A percentile compares a stretch with the other conserved stretches of the same genome.
phyloP scores from a whole-genome alignment of 495 filamentous ascomycete genomes.

The Clohesyomyces aquaticus region DNA sequence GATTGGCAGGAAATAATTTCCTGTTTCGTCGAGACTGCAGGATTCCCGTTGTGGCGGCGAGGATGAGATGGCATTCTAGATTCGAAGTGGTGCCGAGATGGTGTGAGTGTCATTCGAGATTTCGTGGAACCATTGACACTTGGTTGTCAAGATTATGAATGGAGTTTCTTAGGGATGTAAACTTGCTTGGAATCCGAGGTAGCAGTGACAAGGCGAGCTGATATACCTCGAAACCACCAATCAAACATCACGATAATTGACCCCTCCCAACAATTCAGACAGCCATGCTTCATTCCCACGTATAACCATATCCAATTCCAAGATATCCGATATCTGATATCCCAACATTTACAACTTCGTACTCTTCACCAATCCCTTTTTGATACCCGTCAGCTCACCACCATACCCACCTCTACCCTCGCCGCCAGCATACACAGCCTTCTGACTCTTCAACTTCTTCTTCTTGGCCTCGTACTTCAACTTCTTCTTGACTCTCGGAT shows the following conservation, averaged over 20 bases:
- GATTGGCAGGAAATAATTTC: background rate
- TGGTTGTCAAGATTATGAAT: background rate
- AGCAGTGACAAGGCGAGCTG: too few relatives aligned
- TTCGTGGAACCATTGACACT: background rate
- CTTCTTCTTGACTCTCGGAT: conserved; percentile 97
- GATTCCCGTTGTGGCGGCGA: background rate
- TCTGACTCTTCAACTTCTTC: conserved; percentile 88
- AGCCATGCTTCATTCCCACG: too few relatives aligned
- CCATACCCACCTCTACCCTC: conserved; percentile 85
- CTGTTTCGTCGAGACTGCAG: background rate
- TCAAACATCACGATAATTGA: too few relatives aligned
- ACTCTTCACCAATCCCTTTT: conserved; percentile 89
- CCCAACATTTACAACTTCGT: conserved; percentile 70
- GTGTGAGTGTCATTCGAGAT: background rate
- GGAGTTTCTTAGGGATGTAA: background rate
- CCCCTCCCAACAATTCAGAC: too few relatives aligned
- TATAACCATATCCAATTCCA: too few relatives aligned
- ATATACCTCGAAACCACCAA: too few relatives aligned
- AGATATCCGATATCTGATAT: too few relatives aligned
- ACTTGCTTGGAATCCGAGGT: too few relatives aligned
- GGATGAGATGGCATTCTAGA: too few relatives aligned
- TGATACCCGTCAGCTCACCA: conserved; percentile 95
- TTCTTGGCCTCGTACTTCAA: conserved; percentile 90
- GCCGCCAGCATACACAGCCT: conserved; percentile 83
- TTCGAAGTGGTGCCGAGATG: background rate